Evolutionary conservation across 2,329 filamentous ascomycete genomes (phyloP).

Genomic region (Aspergillus sp.): DNA sequence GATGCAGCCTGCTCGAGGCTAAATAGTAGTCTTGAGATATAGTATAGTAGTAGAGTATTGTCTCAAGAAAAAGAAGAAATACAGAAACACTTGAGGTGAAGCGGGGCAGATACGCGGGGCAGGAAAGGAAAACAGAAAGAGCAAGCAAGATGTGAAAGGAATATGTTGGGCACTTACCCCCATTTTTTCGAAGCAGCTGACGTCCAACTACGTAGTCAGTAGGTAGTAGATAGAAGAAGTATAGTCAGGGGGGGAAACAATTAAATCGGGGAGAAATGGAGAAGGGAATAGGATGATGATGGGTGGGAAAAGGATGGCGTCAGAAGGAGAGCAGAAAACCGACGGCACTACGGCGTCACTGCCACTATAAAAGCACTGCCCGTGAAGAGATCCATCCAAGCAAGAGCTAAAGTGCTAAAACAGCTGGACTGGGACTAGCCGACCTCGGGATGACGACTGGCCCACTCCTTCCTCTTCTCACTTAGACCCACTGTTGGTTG

Average conservation of each 20-base stretch:
- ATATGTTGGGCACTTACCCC: background rate
- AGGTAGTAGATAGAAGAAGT: background rate
- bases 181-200: background rate
- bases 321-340: background rate
- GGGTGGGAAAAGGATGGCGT: background rate
- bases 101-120: constrained; percentile 14
- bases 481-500: background rate
- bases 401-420: background rate
- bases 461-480: background rate
- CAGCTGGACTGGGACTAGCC: background rate
- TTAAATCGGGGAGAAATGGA: background rate
- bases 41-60: background rate
- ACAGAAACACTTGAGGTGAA: background rate
- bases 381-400: background rate
- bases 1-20: background rate
- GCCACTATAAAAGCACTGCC: background rate
- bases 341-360: background rate
- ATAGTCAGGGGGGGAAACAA: background rate
- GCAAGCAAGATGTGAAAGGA: background rate
- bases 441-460: background rate
- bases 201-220: background rate
- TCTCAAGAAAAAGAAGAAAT: background rate
- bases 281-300: background rate
- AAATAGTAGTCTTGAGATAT: background rate
- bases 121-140: background rate